A percentile compares a stretch with the other conserved stretches of the same genome.
Conservation (phyloP, 176 grass and related monocot species). For the bread wheat (Triticum aestivum) region DNA sequence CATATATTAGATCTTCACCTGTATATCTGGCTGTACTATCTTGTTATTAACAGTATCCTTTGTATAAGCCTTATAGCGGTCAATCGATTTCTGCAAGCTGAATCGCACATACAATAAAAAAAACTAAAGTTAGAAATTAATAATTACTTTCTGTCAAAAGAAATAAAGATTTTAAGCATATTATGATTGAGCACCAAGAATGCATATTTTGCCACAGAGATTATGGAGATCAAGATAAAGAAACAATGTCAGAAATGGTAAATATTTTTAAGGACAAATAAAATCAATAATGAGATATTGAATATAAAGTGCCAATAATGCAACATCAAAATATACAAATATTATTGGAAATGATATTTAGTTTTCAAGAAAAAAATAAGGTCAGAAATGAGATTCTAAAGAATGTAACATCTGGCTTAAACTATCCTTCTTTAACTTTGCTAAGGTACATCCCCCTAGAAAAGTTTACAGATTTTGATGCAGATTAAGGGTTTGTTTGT, state of each 20-base stretch:
- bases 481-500: too few relatives aligned
- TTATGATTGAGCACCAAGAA: background rate
- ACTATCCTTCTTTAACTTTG: background rate
- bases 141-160: background rate
- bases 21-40: slow-evolving; percentile 33
- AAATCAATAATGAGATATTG: background rate
- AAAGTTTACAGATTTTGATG: too few relatives aligned
- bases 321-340: background rate
- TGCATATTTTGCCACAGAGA: background rate
- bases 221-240: background rate
- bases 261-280: background rate
- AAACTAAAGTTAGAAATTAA: background rate
- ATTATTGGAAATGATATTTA: background rate
- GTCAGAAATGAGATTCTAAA: background rate
- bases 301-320: background rate
- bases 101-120: slow-evolving; percentile 3
- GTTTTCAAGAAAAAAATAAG: background rate
- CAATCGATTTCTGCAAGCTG: slow-evolving; percentile 62
- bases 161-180: background rate
- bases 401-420: slow-evolving; percentile 1
- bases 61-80: slow-evolving; percentile 49
- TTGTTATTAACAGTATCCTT: slow-evolving; percentile 41
- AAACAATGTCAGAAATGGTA: background rate
- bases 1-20: slow-evolving; percentile 41
- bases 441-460: too few relatives aligned